These are phyloP conservation scores for Blakeslea trispora DNA, from an alignment of 371 early-diverging fungal species.

Conservation along the genomic window DNA sequence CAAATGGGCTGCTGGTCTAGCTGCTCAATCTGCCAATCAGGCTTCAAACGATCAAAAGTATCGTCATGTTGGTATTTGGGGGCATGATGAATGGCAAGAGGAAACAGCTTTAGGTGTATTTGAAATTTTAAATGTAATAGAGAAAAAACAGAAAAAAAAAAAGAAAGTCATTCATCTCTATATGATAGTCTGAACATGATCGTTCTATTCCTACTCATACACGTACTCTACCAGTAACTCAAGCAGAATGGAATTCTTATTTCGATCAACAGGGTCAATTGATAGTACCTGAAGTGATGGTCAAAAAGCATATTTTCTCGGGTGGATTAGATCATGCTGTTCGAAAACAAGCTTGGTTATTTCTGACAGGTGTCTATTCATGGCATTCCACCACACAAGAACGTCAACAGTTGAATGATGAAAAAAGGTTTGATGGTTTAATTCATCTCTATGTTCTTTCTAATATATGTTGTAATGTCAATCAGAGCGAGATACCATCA, in stretches of 20 bases:
- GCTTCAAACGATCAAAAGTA: conserved; percentile 36
- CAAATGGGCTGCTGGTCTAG: conserved; percentile 77
- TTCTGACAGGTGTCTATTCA: conserved; percentile 79
- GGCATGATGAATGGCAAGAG: conserved; percentile 48
- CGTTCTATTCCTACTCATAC: conserved; percentile 50
- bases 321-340: conserved; percentile 83
- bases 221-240: conserved; percentile 63
- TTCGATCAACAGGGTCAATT: conserved; percentile 70
- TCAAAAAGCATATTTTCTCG: conserved; percentile 68
- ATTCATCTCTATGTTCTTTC: too few relatives aligned
- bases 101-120: conserved; percentile 50
- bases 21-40: conserved; percentile 41
- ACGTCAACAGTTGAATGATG: conserved; percentile 52
- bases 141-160: too few relatives aligned
- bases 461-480: not conserved
- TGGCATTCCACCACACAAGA: conserved; percentile 82
- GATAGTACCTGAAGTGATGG: conserved; percentile 46
- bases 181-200: conserved; percentile 38
- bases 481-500: too few relatives aligned
- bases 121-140: conserved; percentile 51
- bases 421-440: too few relatives aligned
- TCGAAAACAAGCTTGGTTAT: conserved; percentile 88
- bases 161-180: too few relatives aligned
- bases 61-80: conserved; percentile 49
- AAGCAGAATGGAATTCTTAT: conserved; percentile 72